A percentile compares a stretch with the other conserved stretches of the same genome.
These are phyloP conservation scores for Stromatinia cepivora DNA, from an alignment of 2,329 filamentous ascomycete genomes.

Conservation along the genomic window DNA sequence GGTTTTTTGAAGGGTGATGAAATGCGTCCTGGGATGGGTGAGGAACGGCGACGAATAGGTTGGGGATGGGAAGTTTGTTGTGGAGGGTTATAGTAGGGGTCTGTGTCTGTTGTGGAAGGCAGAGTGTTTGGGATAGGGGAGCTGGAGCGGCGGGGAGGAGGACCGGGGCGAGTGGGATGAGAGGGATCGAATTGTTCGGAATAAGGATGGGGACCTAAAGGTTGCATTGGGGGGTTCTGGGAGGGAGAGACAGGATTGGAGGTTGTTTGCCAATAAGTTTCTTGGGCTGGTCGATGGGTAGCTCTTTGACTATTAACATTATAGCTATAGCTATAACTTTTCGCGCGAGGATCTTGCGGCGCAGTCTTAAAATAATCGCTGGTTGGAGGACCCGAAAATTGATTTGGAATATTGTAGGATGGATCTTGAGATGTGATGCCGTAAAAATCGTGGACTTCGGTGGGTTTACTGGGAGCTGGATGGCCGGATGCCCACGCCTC, in stretches of 20 bases:
- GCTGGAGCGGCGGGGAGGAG: conserved; percentile 18
- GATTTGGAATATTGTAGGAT: neutral
- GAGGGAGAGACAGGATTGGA: conserved; percentile 22
- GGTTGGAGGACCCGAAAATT: neutral
- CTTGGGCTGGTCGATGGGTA: conserved; percentile 24
- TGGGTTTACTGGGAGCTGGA: neutral
- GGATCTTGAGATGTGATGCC: conserved; percentile 10
- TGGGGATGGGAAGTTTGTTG: conserved; percentile 20
- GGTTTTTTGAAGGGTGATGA: conserved; percentile 32
- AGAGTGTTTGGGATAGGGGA: neutral
- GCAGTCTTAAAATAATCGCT: neutral
- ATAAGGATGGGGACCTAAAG: neutral
- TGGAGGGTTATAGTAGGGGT: neutral
- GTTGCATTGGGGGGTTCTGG: neutral
- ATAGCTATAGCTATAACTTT: neutral
- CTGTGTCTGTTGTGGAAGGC: conserved; percentile 14
- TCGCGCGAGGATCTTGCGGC: neutral
- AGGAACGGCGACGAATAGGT: conserved; percentile 8
- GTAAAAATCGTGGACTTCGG: neutral
- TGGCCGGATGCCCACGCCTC: conserved; percentile 1
- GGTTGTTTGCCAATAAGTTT: conserved; percentile 26
- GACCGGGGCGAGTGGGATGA: neutral
- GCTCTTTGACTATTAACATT: neutral
- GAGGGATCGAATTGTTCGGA: neutral
- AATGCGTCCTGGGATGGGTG: conserved; percentile 25